Evolutionary conservation across 495 filamentous ascomycete genomes (phyloP).

Genomic region (Platismatia glauca): DNA sequence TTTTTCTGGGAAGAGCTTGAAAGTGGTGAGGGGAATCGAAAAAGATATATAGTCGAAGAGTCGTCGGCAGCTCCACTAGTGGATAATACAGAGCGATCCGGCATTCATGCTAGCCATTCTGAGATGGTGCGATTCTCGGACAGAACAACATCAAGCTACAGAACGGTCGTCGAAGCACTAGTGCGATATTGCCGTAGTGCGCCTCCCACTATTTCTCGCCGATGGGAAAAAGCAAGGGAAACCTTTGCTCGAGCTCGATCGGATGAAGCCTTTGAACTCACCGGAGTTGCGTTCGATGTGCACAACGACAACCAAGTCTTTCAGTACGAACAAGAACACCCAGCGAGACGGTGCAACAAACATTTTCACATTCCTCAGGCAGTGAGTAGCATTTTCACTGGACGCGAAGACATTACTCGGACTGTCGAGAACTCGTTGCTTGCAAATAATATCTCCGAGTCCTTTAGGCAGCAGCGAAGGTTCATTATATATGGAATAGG

Average conservation of each 20-base stretch:
- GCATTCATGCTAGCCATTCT: constrained; percentile 26
- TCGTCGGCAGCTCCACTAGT: constrained; percentile 32
- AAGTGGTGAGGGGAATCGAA: constrained; percentile 19
- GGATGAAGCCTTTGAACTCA: constrained; percentile 14
- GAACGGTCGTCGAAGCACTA: constrained; percentile 20
- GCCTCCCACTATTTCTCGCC: constrained; percentile 15
- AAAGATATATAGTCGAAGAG: constrained; percentile 30
- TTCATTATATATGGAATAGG: constrained; percentile 32
- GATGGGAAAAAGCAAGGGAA: constrained; percentile 15
- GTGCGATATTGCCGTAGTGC: constrained; percentile 19
- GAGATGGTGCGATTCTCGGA: constrained; percentile 23
- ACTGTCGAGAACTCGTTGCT: constrained; percentile 7
- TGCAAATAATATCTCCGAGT: not conserved
- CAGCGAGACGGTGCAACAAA: constrained; percentile 20
- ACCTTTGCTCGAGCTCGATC: constrained; percentile 8
- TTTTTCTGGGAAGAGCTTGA: constrained; percentile 33
- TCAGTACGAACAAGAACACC: constrained; percentile 9
- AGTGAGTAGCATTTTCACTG: constrained; percentile 29
- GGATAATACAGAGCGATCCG: constrained; percentile 29
- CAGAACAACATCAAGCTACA: constrained; percentile 18
- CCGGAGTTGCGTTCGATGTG: constrained; percentile 16
- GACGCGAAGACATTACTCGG: constrained; percentile 19
- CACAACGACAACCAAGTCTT: constrained; percentile 12
- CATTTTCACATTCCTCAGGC: constrained; percentile 29
- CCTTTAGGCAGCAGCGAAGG: constrained; percentile 21